These are phyloP conservation scores for Trichodelitschia bisporula DNA, from an alignment of 495 filamentous ascomycete genomes.

Conservation along the genomic window DNA sequence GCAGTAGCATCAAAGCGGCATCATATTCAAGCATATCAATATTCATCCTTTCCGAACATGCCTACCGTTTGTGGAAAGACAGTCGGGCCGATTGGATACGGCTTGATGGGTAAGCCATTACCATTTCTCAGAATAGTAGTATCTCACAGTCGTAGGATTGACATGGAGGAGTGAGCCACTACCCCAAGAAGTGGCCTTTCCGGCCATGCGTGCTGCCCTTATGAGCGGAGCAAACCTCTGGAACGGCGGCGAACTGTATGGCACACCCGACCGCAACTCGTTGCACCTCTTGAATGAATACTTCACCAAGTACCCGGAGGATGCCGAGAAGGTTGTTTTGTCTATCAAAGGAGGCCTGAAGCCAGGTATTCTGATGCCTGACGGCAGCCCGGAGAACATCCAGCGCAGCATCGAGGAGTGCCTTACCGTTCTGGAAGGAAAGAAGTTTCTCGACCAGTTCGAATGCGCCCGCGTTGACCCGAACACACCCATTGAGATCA, in stretches of 20 bases:
- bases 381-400: conserved; percentile 36
- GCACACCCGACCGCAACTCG: conserved; percentile 40
- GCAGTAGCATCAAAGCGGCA: too few relatives aligned
- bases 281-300: conserved; percentile 38
- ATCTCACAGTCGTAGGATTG: conserved; percentile 24
- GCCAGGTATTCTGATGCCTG: conserved; percentile 16
- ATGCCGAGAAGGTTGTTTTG: conserved; percentile 38
- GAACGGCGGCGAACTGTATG: conserved; percentile 70
- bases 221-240: conserved; percentile 45
- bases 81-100: conserved; percentile 14
- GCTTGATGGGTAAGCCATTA: conserved; percentile 15
- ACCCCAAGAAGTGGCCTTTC: conserved; percentile 36
- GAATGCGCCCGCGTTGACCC: conserved; percentile 51
- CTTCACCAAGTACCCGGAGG: conserved; percentile 41
- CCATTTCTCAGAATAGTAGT: background rate
- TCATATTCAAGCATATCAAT: too few relatives aligned
- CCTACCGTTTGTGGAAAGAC: conserved; percentile 8
- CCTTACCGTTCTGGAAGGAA: conserved; percentile 36
- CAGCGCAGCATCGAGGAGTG: conserved; percentile 42
- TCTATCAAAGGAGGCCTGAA: conserved; percentile 36
- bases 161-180: conserved; percentile 43
- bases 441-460: conserved; percentile 65
- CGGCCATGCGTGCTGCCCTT: conserved; percentile 40
- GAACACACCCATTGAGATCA: conserved; percentile 31
- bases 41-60: too few relatives aligned